Evolutionary conservation across 768 basidiomycete species (phyloP), one percentile per base, ranked within the genome.

Genomic region (Pleurotus citrinopileatus): DNA sequence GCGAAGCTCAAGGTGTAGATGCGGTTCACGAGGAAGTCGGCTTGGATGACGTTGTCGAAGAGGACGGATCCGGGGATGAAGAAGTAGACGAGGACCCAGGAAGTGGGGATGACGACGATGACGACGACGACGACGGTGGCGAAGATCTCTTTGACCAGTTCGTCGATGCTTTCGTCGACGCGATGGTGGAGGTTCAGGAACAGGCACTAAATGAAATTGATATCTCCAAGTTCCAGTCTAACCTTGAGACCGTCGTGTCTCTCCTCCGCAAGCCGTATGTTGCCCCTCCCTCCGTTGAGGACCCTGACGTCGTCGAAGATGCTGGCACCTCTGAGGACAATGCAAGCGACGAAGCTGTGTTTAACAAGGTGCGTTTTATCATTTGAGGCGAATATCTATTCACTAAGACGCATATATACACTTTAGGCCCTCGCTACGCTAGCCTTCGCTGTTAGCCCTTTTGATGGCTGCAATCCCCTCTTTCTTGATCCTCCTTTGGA

Each of bases 401-500:
- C 29, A 32, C 29, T 32, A 6, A 32, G 6, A 13, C 29, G 29
- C 29, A 32, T 32, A 32, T 32, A 32, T 32, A 13, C 29, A 46
- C 4, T 28, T 8, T 10, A 46, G 45, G 45, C 45, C 25, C 25
- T 46, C 4, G 1, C 27, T 1, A 20, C 22, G 45, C 45, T 46
- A 22, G 15, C 27, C 9, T 1, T 36, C 9, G n/a, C 22, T 22
- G 27, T 50, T n/a, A 36, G 7, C 29, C 17, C 23, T 12, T 50
- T 50, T 32, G 28, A 50, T 23, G 28, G n/a, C 10, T 9, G 15
- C 17, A 50, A 50, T n/a, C 48, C 48, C 13, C 48, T 50, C 34
- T n/a, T 34, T n/a, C 48, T 32, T 13, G 15, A 9, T 3, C 29
- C 48, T 3, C 29, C 34, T 13, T 20, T 15, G n/a, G 45, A 46